phyloP scores from a whole-genome alignment of 768 basidiomycete species.

The Suillus hirtellus region DNA sequence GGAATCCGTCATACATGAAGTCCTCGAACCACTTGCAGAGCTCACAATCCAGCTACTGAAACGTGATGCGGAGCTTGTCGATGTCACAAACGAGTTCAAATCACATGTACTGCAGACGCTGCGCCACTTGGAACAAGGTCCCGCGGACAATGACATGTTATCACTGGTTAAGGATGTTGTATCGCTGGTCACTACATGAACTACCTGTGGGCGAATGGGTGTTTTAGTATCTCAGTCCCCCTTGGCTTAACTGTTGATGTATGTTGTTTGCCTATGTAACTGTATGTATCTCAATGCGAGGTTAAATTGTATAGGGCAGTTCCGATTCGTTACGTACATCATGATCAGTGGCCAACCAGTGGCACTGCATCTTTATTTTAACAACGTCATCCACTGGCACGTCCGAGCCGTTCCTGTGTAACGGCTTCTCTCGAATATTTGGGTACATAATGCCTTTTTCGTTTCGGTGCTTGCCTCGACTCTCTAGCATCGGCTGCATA shows the following conservation, averaged over 20 bases:
- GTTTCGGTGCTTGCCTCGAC: neutral
- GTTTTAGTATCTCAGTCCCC: neutral
- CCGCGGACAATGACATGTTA: neutral
- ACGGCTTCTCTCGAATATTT: neutral
- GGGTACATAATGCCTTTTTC: neutral
- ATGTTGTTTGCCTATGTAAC: neutral
- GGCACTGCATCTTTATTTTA: neutral
- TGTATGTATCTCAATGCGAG: neutral
- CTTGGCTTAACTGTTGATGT: neutral
- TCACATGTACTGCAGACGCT: slow-evolving; percentile 3
- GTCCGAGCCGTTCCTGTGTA: neutral
- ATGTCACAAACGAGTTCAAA: slow-evolving; percentile 9
- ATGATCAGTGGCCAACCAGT: neutral
- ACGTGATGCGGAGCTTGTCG: neutral
- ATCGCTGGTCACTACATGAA: neutral
- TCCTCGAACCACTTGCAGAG: slow-evolving; percentile 4
- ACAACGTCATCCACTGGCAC: neutral
- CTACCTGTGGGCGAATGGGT: neutral
- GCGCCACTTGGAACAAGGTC: slow-evolving; percentile 3
- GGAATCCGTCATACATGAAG: slow-evolving; percentile 7
- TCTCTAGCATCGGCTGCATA: neutral
- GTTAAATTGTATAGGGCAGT: neutral
- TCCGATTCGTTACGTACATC: neutral
- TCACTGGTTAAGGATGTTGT: neutral
- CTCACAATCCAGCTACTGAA: slow-evolving; percentile 8